Conservation (phyloP, 176 grass and related monocot genomes). For the Puccinellia tenuiflora region DNA sequence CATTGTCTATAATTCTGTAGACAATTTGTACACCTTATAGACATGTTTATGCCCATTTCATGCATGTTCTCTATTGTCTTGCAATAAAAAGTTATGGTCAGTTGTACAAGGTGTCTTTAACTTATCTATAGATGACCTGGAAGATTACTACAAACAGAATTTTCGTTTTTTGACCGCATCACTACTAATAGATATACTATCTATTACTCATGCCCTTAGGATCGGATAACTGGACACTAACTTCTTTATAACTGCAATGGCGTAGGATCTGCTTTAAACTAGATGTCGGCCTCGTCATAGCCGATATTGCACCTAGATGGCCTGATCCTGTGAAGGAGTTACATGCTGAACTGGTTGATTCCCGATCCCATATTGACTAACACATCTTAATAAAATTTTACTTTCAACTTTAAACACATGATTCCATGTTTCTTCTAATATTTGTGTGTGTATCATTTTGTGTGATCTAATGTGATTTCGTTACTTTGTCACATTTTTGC, state of each 20-base stretch:
- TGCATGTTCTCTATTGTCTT: neutral
- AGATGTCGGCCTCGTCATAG: neutral
- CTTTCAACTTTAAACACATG: neutral
- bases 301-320: neutral
- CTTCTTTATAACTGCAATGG: neutral
- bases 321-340: neutral
- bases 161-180: too few species aligned
- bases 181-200: neutral
- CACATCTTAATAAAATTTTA: neutral
- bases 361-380: neutral
- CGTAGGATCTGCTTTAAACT: neutral
- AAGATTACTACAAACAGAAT: neutral
- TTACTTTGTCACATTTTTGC: neutral
- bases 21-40: neutral
- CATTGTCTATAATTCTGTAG: neutral
- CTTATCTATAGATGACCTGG: neutral
- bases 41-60: neutral
- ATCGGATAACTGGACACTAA: neutral
- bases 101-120: too few species aligned
- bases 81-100: neutral
- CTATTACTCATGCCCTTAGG: neutral
- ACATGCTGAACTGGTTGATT: neutral
- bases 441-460: neutral
- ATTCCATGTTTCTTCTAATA: neutral
- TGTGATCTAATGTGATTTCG: neutral